Evolutionary conservation across 306 rosid genomes (phyloP), one percentile per base, ranked within the genome.

Genomic region (Inga leiocalycina): DNA sequence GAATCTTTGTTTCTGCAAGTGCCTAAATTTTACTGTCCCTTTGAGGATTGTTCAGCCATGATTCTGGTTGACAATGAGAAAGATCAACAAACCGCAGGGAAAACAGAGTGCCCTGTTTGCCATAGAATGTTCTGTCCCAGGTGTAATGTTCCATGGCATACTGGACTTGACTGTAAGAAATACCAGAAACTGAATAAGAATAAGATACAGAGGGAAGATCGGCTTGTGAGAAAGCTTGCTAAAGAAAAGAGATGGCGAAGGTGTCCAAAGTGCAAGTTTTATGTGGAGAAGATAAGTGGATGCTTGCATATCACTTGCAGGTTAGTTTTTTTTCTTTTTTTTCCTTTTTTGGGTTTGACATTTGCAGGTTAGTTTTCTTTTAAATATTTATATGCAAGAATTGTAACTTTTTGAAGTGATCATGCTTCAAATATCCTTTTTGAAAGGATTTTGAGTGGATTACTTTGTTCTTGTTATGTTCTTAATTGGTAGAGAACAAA

Each of bases 111-210:
- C 3, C 94, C 94, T 8, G n/a, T 72, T 70, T 93, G 97, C 69
- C 88, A 89, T 39, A 85, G 92, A n/a, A 10, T 88, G 64, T 90
- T 92, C 73, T 93, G 98, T 68, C 93, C 91, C 0, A 80, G 64
- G 49, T 93, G 97, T 43, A 12, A 17, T 62, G 98, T 89, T 35
- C 77, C 91, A 2, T 93, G 97, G 98, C 98, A 93, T 49, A 13
- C 74, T 15, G 89, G 84, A 37, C 43, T 88, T 8, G 67, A 13
- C 3, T 93, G 97, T 79, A 85, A 67, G 43, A 92, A 84, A 73
- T 87, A 81, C 34, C 86, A 81, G 89, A 76, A 8, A 3, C 11
- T 88, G 80, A 51, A 80, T 44, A 80, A 81, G 77, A 68, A 77
- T 41, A 92, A 88, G 83, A 81, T 65, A 65, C 89, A 71, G 1